Percentiles rank a stretch among this genome's conserved stretches.
Evolutionary conservation across 1,284 basidiomycete genomes (phyloP).

Genomic region (Laetiporus sulphureus): DNA sequence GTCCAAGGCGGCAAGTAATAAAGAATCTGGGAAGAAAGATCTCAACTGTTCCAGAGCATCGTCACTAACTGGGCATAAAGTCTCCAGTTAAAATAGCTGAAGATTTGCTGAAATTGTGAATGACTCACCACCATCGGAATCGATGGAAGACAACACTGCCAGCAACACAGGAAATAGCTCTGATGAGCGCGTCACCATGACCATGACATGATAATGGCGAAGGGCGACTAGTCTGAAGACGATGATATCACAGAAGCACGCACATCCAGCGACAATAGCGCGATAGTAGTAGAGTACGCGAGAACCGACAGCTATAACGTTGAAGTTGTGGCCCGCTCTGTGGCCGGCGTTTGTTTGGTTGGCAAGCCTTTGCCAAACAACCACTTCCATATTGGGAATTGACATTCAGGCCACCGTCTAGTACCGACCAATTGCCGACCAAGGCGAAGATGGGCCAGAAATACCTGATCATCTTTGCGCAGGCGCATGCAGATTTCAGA

Average conservation of each 20-base stretch:
- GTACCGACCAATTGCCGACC: no score
- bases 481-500: conserved; percentile 75
- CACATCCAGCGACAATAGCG: background rate
- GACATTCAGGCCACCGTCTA: no score
- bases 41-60: conserved; percentile 48
- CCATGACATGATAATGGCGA: background rate
- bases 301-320: background rate
- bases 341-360: conserved; percentile 3
- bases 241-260: background rate
- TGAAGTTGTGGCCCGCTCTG: no score
- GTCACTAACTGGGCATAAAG: conserved; percentile 41
- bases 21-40: conserved; percentile 51
- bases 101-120: background rate
- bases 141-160: background rate
- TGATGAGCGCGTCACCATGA: background rate
- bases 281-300: background rate
- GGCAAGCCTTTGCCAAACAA: conserved; percentile 7
- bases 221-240: background rate
- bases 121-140: background rate
- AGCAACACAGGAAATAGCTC: background rate
- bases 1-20: conserved; percentile 64
- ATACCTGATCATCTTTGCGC: conserved; percentile 76
- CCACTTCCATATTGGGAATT: no score
- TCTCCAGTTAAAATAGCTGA: background rate
- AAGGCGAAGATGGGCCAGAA: conserved; percentile 16